Evolutionary conservation across 2,329 filamentous ascomycete genomes (phyloP), one percentile per base, ranked within the genome.

Genomic region (Rhynchosporium graminicola): DNA sequence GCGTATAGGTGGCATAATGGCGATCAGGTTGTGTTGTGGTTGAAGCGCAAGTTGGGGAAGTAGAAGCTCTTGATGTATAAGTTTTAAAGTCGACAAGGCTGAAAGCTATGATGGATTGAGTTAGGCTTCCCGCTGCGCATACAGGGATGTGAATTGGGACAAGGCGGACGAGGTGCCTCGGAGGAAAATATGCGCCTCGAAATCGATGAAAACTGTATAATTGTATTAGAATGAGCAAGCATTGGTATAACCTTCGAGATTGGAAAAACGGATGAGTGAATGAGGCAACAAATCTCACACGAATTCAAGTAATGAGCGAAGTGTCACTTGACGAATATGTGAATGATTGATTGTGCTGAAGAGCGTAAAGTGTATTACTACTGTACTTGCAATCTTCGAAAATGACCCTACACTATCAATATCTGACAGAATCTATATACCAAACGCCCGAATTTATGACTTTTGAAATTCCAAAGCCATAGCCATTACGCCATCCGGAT

Each of bases 1-100:
- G 72, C 91, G 90, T 75, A 91, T 92, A 12, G 88, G 86, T 65
- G 90, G 87, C 83, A 85, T 83, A 50, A 28, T 46, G 33, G 40
- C 15, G 59, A 42, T 20, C 28, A 51, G 46, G 9, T 20, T 45
- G 13, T 43, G 42, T 57, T 40, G 13, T 51, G 46, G 29, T 28
- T 40, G 40, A 38, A 29, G 20, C 15, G 29, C 9, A 40, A 28
- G 36, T 36, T 20, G 52, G 7, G 50, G 50, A 3, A 33, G 33
- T 42, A 26, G 43, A 43, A 42, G 38, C 36, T 57, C 10, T 20
- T 26, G 15, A 57, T 15, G 36, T 10, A 54, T 57, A 50, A 51
- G 45, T 59, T 42, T 58, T 50, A 15, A 26, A 47, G 45, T 58
- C 36, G 20, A 60, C 63, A 65, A 69, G 67, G 69, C 67, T 70